These are phyloP conservation scores for Rhizophora mangle DNA, from an alignment of 345 rosid genomes.

Conservation along the genomic window DNA sequence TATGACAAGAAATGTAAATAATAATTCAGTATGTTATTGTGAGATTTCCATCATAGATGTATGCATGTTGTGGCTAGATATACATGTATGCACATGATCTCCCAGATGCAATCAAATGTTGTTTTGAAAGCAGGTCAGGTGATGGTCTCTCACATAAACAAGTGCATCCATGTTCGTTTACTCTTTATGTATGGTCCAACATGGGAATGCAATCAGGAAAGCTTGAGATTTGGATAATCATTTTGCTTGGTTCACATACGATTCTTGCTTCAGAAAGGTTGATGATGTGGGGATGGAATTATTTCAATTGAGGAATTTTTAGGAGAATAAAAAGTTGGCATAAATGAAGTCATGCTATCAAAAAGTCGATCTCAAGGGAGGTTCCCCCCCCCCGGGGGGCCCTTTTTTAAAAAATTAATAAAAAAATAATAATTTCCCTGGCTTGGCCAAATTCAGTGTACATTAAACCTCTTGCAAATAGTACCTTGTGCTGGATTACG, in stretches of 20 bases:
- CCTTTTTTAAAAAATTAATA: no score
- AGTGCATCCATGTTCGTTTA: neutral
- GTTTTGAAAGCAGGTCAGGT: no score
- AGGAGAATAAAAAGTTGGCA: neutral
- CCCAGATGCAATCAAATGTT: no score
- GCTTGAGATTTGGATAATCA: constrained; percentile 30
- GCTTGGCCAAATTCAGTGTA: neutral
- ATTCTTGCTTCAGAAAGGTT: neutral
- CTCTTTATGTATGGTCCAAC: constrained; percentile 3
- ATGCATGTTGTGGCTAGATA: constrained; percentile 6
- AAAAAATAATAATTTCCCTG: neutral
- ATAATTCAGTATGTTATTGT: constrained; percentile 19
- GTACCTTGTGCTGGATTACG: constrained; percentile 24
- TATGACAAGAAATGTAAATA: constrained; percentile 16
- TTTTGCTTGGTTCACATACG: constrained; percentile 1
- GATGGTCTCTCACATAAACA: neutral
- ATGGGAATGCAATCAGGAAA: constrained; percentile 1
- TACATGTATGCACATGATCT: constrained; percentile 6
- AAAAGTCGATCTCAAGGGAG: constrained; percentile 31
- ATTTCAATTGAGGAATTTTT: constrained; percentile 24
- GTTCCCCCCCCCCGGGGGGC: no score
- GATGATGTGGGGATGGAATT: constrained; percentile 27
- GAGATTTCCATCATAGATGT: neutral
- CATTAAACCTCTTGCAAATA: constrained; percentile 9
- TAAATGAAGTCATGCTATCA: constrained; percentile 2